Conservation (phyloP, 768 basidiomycete genomes). For the Auricularia cornea region DNA sequence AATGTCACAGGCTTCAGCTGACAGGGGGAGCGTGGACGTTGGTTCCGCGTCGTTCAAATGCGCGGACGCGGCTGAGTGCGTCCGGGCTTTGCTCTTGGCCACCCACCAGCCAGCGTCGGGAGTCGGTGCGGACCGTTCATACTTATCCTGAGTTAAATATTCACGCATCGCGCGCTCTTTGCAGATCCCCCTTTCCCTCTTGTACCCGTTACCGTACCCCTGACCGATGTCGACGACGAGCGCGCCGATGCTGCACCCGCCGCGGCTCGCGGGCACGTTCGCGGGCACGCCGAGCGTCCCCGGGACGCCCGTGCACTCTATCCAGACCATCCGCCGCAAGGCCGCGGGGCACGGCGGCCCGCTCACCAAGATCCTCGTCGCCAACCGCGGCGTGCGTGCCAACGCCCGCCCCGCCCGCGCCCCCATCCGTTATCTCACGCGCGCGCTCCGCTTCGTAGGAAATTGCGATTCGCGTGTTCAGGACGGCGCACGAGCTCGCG, state of each 20-base stretch:
- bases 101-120: no score
- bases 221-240: not conserved
- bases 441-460: constrained; percentile 48
- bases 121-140: no score
- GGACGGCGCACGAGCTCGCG: constrained; percentile 95
- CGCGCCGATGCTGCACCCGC: constrained; percentile 45
- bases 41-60: no score
- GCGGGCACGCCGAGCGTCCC: constrained; percentile 67
- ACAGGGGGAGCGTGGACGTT: no score
- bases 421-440: constrained; percentile 1
- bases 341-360: constrained; percentile 86
- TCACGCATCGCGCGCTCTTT: no score
- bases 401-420: constrained; percentile 3
- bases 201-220: no score
- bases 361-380: constrained; percentile 84
- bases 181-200: no score
- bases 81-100: no score
- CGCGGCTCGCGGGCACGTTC: constrained; percentile 65
- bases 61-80: no score
- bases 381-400: constrained; percentile 77
- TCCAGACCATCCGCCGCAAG: constrained; percentile 85
- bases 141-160: no score
- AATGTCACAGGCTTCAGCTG: no score
- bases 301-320: constrained; percentile 81
- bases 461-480: constrained; percentile 98